These are phyloP conservation scores for Fusarium papillatum DNA, from an alignment of 2,329 filamentous ascomycete genomes.

Conservation along the genomic window DNA sequence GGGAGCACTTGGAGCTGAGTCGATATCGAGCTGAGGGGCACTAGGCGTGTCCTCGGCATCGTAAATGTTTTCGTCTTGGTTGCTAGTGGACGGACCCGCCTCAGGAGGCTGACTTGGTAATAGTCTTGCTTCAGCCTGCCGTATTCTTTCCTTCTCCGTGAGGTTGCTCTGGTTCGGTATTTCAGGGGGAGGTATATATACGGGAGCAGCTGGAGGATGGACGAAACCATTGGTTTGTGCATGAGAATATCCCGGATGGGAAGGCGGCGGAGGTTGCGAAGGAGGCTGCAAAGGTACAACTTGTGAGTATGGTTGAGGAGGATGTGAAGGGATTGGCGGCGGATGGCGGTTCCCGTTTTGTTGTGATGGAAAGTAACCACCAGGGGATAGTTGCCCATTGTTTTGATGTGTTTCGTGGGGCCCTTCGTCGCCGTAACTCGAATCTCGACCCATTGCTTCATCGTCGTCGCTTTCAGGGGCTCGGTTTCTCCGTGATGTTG, in stretches of 20 bases:
- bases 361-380: conserved; percentile 44
- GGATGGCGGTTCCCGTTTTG: conserved; percentile 55
- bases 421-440: conserved; percentile 37
- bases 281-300: conserved; percentile 25
- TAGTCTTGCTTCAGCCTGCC: conserved; percentile 82
- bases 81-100: conserved; percentile 42
- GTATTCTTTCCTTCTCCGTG: conserved; percentile 86
- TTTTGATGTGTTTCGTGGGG: conserved; percentile 33
- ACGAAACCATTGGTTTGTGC: conserved; percentile 31
- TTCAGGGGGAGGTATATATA: conserved; percentile 72
- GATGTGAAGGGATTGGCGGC: conserved; percentile 36
- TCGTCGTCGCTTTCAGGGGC: conserved; percentile 50
- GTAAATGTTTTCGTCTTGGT: conserved; percentile 63
- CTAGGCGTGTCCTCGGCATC: conserved; percentile 58
- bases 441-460: conserved; percentile 39
- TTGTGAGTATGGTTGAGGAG: conserved; percentile 52
- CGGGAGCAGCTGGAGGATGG: conserved; percentile 49
- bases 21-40: conserved; percentile 21
- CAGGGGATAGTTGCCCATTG: conserved; percentile 34
- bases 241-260: conserved; percentile 20
- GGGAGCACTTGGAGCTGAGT: conserved; percentile 21
- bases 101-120: conserved; percentile 81
- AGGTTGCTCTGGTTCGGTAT: conserved; percentile 71
- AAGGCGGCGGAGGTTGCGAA: conserved; percentile 25
- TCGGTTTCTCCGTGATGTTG: conserved; percentile 44